Evolutionary conservation across 139 green algal species (phyloP), one percentile per base, ranked within the genome.

Genomic region (Mesostigma viride): DNA sequence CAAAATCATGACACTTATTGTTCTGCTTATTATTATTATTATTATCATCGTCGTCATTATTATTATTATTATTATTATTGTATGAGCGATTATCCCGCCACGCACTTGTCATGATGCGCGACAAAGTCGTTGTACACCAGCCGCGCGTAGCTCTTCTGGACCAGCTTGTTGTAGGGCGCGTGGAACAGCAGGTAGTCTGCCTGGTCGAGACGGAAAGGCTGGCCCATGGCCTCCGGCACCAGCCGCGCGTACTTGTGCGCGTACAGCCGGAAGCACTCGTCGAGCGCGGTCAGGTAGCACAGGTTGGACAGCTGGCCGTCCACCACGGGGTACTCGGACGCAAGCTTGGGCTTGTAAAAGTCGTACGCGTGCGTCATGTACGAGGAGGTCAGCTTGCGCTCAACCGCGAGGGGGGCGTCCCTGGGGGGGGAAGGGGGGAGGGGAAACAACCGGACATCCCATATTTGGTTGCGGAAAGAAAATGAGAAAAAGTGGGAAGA

Each of bases 261-360:
- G 40, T 76, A 56, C 32, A 56, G 46, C 26, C 45, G 44, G 65
- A 83, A 88, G 58, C 73, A 80, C 35, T 58, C 36, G 45, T 89
- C 76, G 35, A 89, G 51, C n/a, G 76, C 70, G 35, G 33, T 57
- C 32, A 89, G 58, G 68, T 84, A 88, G 71, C 79, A 87, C 46
- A 65, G 70, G 46, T 89, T 58, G 0, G 79, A 83, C 35, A 82
- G 36, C 17, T 72, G 74, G 5, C 83, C 83, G 48, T 89, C 80
- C 40, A 89, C 75, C 71, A 86, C 65, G 0, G 87, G 87, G 62
- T 85, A 94, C 11, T 78, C 67, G 35, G 44, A 83, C 53, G 35
- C 22, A 28, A 76, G 78, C 6, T 70, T 58, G 2, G 89, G 89
- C 76, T 95, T 95, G 73, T 81, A 89, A 34, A 95, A 95, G 61